These are phyloP conservation scores for Trichoderma citrinoviride DNA, from an alignment of 2,329 filamentous ascomycete species.

Conservation along the genomic window DNA sequence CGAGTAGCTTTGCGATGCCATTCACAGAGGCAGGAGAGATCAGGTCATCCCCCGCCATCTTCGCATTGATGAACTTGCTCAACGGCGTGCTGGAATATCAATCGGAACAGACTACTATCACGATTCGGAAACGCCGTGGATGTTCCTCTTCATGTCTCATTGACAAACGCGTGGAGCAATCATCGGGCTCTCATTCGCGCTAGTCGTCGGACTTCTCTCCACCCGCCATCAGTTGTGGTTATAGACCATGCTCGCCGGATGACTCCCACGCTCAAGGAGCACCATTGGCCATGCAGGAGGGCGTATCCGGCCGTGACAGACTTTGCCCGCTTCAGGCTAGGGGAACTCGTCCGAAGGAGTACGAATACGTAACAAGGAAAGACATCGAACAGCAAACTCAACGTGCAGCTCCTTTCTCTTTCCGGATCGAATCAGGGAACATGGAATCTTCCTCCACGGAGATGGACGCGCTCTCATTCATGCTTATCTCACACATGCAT, in stretches of 20 bases:
- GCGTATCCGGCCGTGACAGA: background rate
- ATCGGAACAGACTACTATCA: no score
- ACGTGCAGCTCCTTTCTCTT: no score
- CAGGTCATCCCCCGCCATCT: background rate
- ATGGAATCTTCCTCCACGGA: no score
- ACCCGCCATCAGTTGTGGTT: background rate
- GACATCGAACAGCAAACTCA: no score
- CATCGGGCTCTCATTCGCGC: background rate
- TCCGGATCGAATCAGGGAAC: no score
- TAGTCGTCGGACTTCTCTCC: background rate
- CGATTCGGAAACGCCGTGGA: background rate
- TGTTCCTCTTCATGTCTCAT: background rate
- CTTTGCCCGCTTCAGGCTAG: no score
- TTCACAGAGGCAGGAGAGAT: background rate
- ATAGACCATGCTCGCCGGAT: conserved; percentile 5
- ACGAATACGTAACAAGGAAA: no score
- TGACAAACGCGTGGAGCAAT: conserved; percentile 1
- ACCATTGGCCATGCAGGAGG: background rate
- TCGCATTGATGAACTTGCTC: background rate
- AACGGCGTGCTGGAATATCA: background rate
- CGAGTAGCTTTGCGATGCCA: background rate
- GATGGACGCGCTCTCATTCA: no score
- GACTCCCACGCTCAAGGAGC: background rate
- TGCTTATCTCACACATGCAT: no score
- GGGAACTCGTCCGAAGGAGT: no score